Base-by-base conservation (phyloP, 73 alveolate genomes). In the Paramecium sonneborni region DNA sequence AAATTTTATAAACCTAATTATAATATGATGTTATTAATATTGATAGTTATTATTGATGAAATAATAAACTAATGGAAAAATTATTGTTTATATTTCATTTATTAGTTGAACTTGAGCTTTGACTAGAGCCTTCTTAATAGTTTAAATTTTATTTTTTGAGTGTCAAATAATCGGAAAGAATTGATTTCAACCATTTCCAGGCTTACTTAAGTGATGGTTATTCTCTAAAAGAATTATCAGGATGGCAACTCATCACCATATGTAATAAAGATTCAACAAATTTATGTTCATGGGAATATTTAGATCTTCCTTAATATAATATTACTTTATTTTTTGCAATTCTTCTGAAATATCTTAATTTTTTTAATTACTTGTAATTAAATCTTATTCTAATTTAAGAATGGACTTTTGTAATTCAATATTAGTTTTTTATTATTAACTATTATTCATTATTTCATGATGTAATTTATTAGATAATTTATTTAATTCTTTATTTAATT, bases 181-280 rank as follows among this genome's bases (percentile, higher is more conserved):
- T 79, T 24, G 55, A 43, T 79, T 79, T 79, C 32, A 79, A 62
- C 90, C 90, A 79, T 46, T 79, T 79, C 90, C 90, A 79, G 14
- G 90, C 90, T 12, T 79, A 21, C 28, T 79, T 79, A 1, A 79
- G 52, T 15, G 90, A 43, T 43, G 90, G 90, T n/a, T 23, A 41
- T 20, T 79, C 90, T 39, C 74, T n/a, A 43, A 72, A 72, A 28
- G 86, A 72, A 72, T 79, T 20, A 11, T 46, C 74, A 21, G 90
- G 90, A 44, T 79, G 90, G 43, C 90, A 79, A 79, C 90, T 79
- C 11, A 79, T 79, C 34, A 79, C 90, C 90, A 79, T 79, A 79
- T 79, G 90, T 28, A 79, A 41, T 24, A 79, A 62, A 21, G 90
- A 79, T 79, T 79, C 90, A 24, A 79, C 55, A 79, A 79, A 79